These are phyloP conservation scores for Gossypium australe DNA, from an alignment of 345 rosid species.

Conservation along the genomic window DNA sequence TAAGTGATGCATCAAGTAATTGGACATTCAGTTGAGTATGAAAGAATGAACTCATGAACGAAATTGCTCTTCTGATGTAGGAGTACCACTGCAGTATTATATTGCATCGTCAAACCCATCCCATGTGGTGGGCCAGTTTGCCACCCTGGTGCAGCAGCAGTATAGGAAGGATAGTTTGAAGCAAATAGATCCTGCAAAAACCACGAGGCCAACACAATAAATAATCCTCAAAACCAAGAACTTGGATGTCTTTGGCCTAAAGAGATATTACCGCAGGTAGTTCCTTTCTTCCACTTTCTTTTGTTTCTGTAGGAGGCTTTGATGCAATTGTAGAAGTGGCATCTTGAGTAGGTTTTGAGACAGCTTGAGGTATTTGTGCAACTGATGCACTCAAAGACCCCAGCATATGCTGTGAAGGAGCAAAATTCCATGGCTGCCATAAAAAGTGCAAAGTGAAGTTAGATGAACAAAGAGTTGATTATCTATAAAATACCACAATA, in stretches of 20 bases:
- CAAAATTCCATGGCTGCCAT: slow-evolving; percentile 52
- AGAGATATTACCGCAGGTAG: slow-evolving; percentile 61
- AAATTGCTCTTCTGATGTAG: slow-evolving; percentile 10
- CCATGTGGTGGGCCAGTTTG: slow-evolving; percentile 62
- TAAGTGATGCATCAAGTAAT: slow-evolving; percentile 4
- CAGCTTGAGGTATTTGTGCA: slow-evolving; percentile 34
- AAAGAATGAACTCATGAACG: slow-evolving; percentile 1
- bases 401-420: slow-evolving; percentile 35
- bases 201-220: slow-evolving; percentile 2
- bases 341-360: slow-evolving; percentile 27
- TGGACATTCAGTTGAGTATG: not conserved
- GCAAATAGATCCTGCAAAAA: slow-evolving; percentile 74
- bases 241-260: not conserved
- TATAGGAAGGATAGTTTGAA: slow-evolving; percentile 45
- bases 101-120: slow-evolving; percentile 56
- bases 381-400: slow-evolving; percentile 36
- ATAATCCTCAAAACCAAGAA: not conserved
- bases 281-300: slow-evolving; percentile 58
- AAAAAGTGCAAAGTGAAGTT: slow-evolving; percentile 15
- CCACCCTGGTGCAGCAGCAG: slow-evolving; percentile 62
- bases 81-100: slow-evolving; percentile 53
- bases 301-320: slow-evolving; percentile 39
- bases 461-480: not conserved
- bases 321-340: slow-evolving; percentile 26
- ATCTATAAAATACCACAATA: slow-evolving; percentile 5